Conservation (phyloP, 129 eudicot genomes). For the Kitagawia praeruptora region DNA sequence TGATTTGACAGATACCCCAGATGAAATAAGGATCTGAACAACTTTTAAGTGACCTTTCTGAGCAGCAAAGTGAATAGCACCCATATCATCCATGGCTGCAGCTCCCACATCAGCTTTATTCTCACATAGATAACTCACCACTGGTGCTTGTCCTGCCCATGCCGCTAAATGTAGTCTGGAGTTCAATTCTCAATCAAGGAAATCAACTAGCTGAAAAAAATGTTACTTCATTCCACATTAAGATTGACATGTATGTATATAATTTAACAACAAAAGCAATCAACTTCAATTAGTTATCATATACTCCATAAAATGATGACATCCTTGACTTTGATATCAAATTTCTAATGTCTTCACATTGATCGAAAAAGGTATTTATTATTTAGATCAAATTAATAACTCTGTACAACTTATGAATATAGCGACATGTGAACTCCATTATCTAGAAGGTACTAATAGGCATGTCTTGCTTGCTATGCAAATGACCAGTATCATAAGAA, state of each 20-base stretch:
- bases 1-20: conserved; percentile 73
- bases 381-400: neutral
- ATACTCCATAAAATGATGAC: neutral
- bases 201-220: conserved; percentile 3
- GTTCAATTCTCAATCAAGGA: conserved; percentile 44
- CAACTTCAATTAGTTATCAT: neutral
- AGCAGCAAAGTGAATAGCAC: conserved; percentile 94
- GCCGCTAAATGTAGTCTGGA: conserved; percentile 92
- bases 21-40: conserved; percentile 48
- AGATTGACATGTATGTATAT: neutral
- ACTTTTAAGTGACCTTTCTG: conserved; percentile 94
- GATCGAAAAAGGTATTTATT: neutral
- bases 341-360: neutral
- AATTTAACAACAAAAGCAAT: neutral
- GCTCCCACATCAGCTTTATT: conserved; percentile 91
- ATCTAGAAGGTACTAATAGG: neutral
- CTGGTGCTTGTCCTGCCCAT: conserved; percentile 83
- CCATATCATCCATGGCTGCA: conserved; percentile 98
- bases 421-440: neutral
- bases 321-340: neutral
- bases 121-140: conserved; percentile 72
- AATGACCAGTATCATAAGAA: neutral
- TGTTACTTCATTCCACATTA: neutral
- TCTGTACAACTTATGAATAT: neutral
- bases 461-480: neutral